Conservation (phyloP, 768 basidiomycete genomes). For the Strobilomyces dryophilus region DNA sequence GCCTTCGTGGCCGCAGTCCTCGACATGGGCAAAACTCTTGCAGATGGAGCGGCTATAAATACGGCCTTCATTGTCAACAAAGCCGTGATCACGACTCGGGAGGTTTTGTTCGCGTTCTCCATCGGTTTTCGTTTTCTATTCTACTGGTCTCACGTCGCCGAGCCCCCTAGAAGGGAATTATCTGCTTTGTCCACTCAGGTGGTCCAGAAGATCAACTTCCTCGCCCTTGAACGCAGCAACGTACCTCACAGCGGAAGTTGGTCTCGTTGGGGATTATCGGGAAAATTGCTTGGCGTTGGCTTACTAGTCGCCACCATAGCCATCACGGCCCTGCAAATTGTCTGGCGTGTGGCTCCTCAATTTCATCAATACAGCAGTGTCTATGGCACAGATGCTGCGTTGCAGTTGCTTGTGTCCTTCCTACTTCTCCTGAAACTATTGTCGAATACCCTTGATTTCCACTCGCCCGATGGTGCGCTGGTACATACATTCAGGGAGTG, state of each 20-base stretch:
- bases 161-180: constrained; percentile 40
- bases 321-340: constrained; percentile 54
- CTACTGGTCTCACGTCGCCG: constrained; percentile 63
- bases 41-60: constrained; percentile 31
- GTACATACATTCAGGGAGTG: constrained; percentile 46
- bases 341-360: constrained; percentile 51
- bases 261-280: constrained; percentile 58
- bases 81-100: constrained; percentile 48
- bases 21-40: constrained; percentile 55
- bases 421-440: constrained; percentile 61
- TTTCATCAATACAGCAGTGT: constrained; percentile 40
- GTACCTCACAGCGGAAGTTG: constrained; percentile 56
- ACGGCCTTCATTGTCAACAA: constrained; percentile 19
- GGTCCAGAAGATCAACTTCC: constrained; percentile 10
- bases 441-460: constrained; percentile 46
- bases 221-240: constrained; percentile 12
- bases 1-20: constrained; percentile 60
- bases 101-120: constrained; percentile 55
- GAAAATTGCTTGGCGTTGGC: constrained; percentile 48
- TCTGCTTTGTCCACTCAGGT: constrained; percentile 28
- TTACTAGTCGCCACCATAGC: constrained; percentile 43
- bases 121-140: constrained; percentile 59
- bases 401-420: constrained; percentile 55
- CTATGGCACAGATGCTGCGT: constrained; percentile 53
- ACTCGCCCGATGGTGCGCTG: constrained; percentile 35